Evolutionary conservation across 2,329 filamentous ascomycete species (phyloP).

Genomic region (Teratosphaeria nubilosa): DNA sequence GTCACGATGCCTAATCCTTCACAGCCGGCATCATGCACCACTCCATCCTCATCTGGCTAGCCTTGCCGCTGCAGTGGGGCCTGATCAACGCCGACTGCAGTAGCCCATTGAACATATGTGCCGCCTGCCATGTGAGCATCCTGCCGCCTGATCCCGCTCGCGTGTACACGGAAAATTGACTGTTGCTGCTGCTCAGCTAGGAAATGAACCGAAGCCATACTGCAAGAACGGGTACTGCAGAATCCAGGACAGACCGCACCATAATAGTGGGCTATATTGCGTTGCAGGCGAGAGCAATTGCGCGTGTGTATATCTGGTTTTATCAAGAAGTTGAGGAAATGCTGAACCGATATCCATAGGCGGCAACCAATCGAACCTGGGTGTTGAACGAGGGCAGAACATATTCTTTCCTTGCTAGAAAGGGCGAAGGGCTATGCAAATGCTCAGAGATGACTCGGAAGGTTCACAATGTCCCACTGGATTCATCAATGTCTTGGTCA

Average conservation of each 20-base stretch:
- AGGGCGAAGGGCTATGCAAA: no score
- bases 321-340: background rate
- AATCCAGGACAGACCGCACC: background rate
- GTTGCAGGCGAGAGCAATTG: background rate
- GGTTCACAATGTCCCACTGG: no score
- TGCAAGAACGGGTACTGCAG: background rate
- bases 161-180: background rate
- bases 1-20: no score
- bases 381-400: background rate
- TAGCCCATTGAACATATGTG: background rate
- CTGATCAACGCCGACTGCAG: no score
- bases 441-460: no score
- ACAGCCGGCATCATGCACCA: no score
- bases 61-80: no score
- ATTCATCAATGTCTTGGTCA: no score
- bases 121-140: background rate
- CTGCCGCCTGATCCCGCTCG: background rate
- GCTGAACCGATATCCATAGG: background rate
- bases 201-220: background rate
- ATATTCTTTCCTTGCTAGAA: background rate
- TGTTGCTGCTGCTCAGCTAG: background rate
- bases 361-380: background rate
- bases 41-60: no score
- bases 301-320: background rate
- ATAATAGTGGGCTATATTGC: background rate